Evolutionary conservation across 805 yeast species (phyloP), one percentile per base, ranked within the genome.

Genomic region (Nakazawaea siamensis): DNA sequence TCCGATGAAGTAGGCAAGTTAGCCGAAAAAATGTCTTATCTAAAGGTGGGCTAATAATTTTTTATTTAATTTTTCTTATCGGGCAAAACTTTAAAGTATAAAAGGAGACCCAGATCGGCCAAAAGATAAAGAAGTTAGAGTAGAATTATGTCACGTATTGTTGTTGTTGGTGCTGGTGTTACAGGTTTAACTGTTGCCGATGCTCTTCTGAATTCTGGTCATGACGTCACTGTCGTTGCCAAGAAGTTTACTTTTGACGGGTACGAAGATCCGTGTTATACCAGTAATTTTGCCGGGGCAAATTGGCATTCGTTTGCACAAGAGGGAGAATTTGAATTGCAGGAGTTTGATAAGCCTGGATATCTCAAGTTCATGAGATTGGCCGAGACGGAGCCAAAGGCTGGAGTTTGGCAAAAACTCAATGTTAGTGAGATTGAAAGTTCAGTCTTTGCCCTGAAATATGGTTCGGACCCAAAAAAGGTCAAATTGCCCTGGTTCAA

Each of bases 251-350:
- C 62, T 64, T 31, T 48, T 51, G 42, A 55, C 32, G 18, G 44
- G 43, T n/a, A 19, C 38, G 24, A 31, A 17, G 27, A 48, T 33
- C 48, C 56, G 1, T 32, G 45, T 43, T 40, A 48, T 73, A 66
- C 83, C 2, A 73, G 80, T 1, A 84, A 85, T 2, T 71, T 62
- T 49, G 86, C 85, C 0, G 86, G 86, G 3, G 87, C 85, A 31
- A 73, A 78, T 45, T 79, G 85, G 83, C 63, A 60, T 32, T 70
- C 80, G 12, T 74, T 76, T 55, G 84, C 82, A 2, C 24, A 38
- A 1, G 58, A 60, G 4, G 73, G 71, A 14, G 24, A 40, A 5
- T 13, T 18, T 18, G 60, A 55, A 20, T 30, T 33, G 2, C 55
- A 57, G 37, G 49, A 55, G n/a, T 50, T 51, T 40, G 86, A 79